A percentile compares a stretch with the other conserved stretches of the same genome.
phyloP scores from a whole-genome alignment of 345 rosid species.

The Salix purpurea region DNA sequence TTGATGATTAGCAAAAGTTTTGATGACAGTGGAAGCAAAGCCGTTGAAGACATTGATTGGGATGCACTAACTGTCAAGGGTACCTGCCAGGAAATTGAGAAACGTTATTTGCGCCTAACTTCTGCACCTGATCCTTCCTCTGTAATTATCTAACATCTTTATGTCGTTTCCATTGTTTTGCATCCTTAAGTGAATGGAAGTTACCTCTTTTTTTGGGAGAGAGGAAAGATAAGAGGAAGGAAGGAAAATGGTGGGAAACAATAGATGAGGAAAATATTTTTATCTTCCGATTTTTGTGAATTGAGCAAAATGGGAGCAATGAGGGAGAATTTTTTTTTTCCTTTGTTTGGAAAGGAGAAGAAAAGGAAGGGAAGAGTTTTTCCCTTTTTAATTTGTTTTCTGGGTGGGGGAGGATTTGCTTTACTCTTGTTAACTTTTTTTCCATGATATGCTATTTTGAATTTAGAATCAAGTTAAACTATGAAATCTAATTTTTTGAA shows the following conservation, averaged over 20 bases:
- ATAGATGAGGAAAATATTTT: neutral
- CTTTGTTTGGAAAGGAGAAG: neutral
- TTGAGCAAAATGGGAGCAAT: neutral
- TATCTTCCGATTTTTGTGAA: neutral
- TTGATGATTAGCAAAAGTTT: constrained; percentile 62
- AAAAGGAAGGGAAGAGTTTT: neutral
- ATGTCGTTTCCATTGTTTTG: neutral
- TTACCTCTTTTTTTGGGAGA: neutral
- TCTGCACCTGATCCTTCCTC: constrained; percentile 98
- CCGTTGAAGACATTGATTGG: constrained; percentile 99
- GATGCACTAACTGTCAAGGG: constrained; percentile 94
- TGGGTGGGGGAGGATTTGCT: neutral
- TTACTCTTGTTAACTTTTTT: neutral
- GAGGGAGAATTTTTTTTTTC: neutral
- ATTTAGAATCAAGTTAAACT: neutral
- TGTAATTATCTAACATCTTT: constrained; percentile 45
- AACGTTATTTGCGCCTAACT: constrained; percentile 95
- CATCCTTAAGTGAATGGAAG: neutral
- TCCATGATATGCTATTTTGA: neutral
- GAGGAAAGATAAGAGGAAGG: neutral
- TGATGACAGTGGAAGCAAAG: constrained; percentile 72
- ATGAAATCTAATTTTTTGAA: neutral
- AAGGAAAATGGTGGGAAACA: neutral
- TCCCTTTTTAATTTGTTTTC: neutral
- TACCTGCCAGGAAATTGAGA: constrained; percentile 92